Conservation (phyloP, 2,329 filamentous ascomycete species). For the Knufia fluminis region DNA sequence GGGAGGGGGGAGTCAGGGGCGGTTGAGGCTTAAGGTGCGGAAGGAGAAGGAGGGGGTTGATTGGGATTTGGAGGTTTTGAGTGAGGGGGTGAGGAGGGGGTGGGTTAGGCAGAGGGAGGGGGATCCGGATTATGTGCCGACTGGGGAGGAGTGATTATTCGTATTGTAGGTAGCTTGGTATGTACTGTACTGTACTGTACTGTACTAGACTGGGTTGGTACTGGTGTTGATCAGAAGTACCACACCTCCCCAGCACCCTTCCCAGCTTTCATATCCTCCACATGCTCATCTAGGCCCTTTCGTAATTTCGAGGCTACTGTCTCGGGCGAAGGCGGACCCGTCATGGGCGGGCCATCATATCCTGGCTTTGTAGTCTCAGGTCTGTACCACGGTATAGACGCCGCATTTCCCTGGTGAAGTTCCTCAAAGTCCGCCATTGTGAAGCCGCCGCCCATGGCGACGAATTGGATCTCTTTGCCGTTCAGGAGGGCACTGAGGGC, state of each 20-base stretch:
- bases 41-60: conserved; percentile 21
- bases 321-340: background rate
- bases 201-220: too few species aligned
- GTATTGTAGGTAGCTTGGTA: too few species aligned
- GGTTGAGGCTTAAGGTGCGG: conserved; percentile 18
- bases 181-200: too few species aligned
- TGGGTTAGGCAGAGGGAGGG: conserved; percentile 12
- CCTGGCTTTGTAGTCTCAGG: conserved; percentile 3
- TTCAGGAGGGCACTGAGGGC: background rate
- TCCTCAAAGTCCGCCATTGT: conserved; percentile 2
- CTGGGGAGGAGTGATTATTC: background rate
- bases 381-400: conserved; percentile 2
- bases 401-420: background rate
- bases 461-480: background rate
- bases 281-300: conserved; percentile 5
- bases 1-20: conserved; percentile 17
- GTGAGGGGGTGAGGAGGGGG: conserved; percentile 12
- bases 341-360: background rate
- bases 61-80: conserved; percentile 14
- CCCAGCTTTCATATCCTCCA: background rate
- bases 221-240: conserved; percentile 1
- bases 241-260: conserved; percentile 7
- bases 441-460: conserved; percentile 8
- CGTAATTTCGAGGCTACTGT: background rate
- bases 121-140: conserved; percentile 15